A percentile compares a stretch with the other conserved stretches of the same genome.
Evolutionary conservation across 371 early-diverging fungal species (phyloP).

Genomic region (Chytridiales sp.): DNA sequence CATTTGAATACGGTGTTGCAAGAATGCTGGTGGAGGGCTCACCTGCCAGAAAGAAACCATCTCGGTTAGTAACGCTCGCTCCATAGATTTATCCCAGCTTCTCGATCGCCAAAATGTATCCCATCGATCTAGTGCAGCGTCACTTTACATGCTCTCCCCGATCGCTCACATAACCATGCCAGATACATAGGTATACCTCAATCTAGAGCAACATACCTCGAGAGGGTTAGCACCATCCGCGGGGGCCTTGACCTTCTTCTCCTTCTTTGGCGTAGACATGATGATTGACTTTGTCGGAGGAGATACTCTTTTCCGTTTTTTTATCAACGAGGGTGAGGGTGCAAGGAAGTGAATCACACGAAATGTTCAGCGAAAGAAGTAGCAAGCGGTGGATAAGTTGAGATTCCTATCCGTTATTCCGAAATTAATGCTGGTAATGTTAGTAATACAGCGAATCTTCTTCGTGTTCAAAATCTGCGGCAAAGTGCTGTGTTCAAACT

Average conservation of each 20-base stretch:
- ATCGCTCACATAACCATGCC: neutral
- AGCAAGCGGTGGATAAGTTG: neutral
- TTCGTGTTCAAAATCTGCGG: too few relatives aligned
- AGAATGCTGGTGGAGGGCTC: conserved; percentile 60
- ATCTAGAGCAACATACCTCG: too few relatives aligned
- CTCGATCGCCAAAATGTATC: too few relatives aligned
- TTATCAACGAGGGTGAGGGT: too few relatives aligned
- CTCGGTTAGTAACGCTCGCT: too few relatives aligned
- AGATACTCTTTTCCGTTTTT: neutral
- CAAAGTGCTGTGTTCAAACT: too few relatives aligned
- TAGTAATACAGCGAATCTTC: too few relatives aligned
- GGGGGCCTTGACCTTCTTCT: neutral
- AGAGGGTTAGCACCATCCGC: neutral
- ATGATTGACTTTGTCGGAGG: neutral
- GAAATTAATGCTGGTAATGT: too few relatives aligned
- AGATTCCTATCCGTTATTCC: neutral
- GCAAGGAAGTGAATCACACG: neutral
- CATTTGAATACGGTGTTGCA: conserved; percentile 85
- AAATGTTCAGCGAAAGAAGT: neutral
- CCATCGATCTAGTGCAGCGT: neutral
- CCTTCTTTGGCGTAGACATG: neutral
- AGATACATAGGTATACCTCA: too few relatives aligned
- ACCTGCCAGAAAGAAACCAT: too few relatives aligned
- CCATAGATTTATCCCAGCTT: too few relatives aligned
- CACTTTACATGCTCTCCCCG: neutral